Evolutionary conservation across 2,329 filamentous ascomycete species (phyloP).

Genomic region (Botrytis pseudocinerea): DNA sequence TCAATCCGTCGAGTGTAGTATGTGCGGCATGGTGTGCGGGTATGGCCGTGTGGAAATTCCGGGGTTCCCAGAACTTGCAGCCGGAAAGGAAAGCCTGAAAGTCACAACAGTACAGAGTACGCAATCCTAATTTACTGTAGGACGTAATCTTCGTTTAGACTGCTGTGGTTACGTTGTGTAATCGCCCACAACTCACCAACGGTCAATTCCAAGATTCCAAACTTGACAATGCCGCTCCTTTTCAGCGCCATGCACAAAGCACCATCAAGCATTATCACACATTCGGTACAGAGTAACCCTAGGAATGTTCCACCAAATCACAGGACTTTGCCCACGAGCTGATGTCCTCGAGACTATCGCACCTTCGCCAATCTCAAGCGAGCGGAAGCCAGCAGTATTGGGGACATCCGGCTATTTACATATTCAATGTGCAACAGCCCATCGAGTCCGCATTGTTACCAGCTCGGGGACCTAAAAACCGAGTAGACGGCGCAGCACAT

Average conservation of each 20-base stretch:
- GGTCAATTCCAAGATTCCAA: constrained; percentile 1
- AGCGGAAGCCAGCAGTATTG: constrained; percentile 24
- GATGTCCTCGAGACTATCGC: constrained; percentile 22
- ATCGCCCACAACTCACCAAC: constrained; percentile 20
- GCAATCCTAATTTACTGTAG: constrained; percentile 20
- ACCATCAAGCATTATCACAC: constrained; percentile 21
- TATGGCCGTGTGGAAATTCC: constrained; percentile 25
- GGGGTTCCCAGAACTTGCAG: constrained; percentile 22
- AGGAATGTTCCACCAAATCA: constrained; percentile 13
- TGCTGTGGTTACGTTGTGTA: constrained; percentile 17
- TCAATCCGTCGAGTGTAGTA: constrained; percentile 5
- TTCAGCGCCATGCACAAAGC: constrained; percentile 12
- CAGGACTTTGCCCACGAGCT: constrained; percentile 19
- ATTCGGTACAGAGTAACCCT: constrained; percentile 11
- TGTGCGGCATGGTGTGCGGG: constrained; percentile 16
- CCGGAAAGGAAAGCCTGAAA: constrained; percentile 22
- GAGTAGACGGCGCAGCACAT: constrained; percentile 27
- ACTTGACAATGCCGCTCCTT: neutral
- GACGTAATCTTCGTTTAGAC: constrained; percentile 23
- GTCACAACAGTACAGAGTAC: constrained; percentile 23
- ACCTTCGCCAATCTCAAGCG: constrained; percentile 25
- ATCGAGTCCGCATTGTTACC: constrained; percentile 24
- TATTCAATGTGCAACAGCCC: constrained; percentile 21
- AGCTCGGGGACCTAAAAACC: constrained; percentile 25
- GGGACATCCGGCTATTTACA: constrained; percentile 23